Base-by-base conservation (phyloP, 352 stramenopile genomes). In the Aphanomyces stellatus region DNA sequence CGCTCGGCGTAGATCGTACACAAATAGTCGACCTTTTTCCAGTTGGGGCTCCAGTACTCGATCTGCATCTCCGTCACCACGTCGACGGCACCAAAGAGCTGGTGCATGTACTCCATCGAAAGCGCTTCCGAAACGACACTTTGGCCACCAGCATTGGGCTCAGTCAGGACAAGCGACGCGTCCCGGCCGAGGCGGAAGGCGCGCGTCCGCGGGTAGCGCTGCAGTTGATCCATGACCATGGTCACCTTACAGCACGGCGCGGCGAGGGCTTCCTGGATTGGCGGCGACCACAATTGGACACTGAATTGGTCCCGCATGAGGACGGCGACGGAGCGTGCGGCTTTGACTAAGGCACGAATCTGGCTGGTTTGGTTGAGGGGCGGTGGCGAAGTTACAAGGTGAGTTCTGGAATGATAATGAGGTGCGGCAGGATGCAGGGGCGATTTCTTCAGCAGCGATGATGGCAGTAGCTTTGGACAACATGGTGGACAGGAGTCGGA, bases 71-170 rank as follows among this genome's bases (percentile, higher is more conserved):
- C 69, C 17, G 69, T 73, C 13, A 72, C 43, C 27, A 73, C 69
- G 35, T 70, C 67, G n/a, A 22, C 17, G 17, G 69, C 69, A 4
- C 60, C 41, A 62, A 73, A 74, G 10, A 31, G 41, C 28, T 60
- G 24, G 24, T 59, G 19, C 48, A 72, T 63, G 65, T 72, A 72
- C 59, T 72, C 56, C 65, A 73, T 70, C 33, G 69, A 73, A 8
- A 73, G 60, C 30, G 69, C 69, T 27, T 73, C 69, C 5, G 69
- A 73, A 27, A 73, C 69, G n/a, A 70, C 57, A 31, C 64, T 72
- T 5, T 70, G 67, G 19, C 69, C 69, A 59, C 69, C 69, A 15
- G 69, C 65, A 49, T 73, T 73, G 3, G 69, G 69, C 43, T 73
- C 65, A 3, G 8, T 10, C 8, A 41, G 17, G 30, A 72, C 28